These are phyloP conservation scores for Raffaelea deltoideospora DNA, from an alignment of 2,329 filamentous ascomycete species.

Conservation along the genomic window DNA sequence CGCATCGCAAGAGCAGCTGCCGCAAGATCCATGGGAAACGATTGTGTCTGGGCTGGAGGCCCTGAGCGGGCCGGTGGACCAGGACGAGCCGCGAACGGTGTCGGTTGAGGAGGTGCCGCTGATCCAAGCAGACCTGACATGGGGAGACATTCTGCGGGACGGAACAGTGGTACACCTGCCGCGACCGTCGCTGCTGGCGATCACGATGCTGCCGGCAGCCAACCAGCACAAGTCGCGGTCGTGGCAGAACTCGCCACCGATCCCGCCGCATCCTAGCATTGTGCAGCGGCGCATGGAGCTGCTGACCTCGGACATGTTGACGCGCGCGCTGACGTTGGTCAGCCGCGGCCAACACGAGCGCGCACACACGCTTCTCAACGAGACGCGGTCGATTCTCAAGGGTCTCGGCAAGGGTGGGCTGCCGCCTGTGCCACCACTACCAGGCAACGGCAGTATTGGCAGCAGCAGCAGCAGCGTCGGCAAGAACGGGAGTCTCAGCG, in stretches of 20 bases:
- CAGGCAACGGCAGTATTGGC: conserved; percentile 17
- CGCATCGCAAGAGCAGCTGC: conserved; percentile 64
- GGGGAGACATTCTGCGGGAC: conserved; percentile 85
- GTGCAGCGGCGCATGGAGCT: conserved; percentile 97
- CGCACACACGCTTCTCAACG: conserved; percentile 78
- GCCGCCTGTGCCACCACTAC: conserved; percentile 64
- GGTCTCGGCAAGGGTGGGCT: conserved; percentile 89
- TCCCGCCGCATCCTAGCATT: conserved; percentile 86
- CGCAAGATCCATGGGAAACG: conserved; percentile 92
- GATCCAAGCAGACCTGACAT: conserved; percentile 86
- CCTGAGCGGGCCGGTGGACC: conserved; percentile 72
- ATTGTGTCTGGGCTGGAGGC: conserved; percentile 93
- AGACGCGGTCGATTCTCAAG: conserved; percentile 90
- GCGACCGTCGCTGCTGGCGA: conserved; percentile 78
- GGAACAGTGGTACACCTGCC: conserved; percentile 75
- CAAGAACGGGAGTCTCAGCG: too few relatives aligned
- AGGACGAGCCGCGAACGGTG: conserved; percentile 65
- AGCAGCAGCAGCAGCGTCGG: too few relatives aligned
- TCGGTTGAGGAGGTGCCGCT: conserved; percentile 91
- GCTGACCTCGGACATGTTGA: conserved; percentile 95
- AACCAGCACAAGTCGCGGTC: conserved; percentile 48
- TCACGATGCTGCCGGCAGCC: conserved; percentile 75
- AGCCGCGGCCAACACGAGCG: conserved; percentile 86
- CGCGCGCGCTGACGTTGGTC: conserved; percentile 77
- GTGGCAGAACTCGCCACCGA: conserved; percentile 56